Evolutionary conservation across 179 eudicot genomes (phyloP).

Genomic region (Spinacia oleracea): DNA sequence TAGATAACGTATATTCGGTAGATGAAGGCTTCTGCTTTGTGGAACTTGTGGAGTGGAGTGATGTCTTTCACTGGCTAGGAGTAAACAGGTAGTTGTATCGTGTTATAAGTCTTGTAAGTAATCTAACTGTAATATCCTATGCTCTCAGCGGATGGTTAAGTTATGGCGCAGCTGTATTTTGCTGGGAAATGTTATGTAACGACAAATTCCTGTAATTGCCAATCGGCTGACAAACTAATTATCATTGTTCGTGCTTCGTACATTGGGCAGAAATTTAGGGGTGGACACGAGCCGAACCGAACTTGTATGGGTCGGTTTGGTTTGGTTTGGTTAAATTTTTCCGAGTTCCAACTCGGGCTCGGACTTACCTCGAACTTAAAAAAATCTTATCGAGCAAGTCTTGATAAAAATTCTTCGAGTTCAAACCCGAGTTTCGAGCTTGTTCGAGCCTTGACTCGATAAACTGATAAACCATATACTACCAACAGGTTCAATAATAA

Average conservation of each 20-base stretch:
- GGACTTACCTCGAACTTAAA: too few species aligned
- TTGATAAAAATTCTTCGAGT: too few species aligned
- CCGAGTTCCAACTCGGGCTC: too few species aligned
- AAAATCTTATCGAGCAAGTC: too few species aligned
- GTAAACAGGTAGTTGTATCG: not conserved
- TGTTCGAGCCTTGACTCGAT: too few species aligned
- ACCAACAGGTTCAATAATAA: too few species aligned
- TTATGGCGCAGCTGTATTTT: not conserved
- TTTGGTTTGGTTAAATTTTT: too few species aligned
- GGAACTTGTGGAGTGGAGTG: slow-evolving; percentile 4
- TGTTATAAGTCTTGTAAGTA: slow-evolving; percentile 5
- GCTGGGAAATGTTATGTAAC: not conserved
- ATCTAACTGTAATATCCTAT: not conserved
- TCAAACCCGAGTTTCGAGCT: too few species aligned
- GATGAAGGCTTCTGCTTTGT: not conserved
- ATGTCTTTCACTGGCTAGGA: not conserved
- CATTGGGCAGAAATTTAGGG: not conserved
- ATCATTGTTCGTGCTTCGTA: not conserved
- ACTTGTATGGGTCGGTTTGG: too few species aligned
- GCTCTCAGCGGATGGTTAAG: not conserved
- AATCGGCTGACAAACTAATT: not conserved
- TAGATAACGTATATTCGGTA: slow-evolving; percentile 20
- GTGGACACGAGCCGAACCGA: too few species aligned
- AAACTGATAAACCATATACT: too few species aligned
- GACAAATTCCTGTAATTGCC: not conserved